Base-by-base conservation (phyloP, 495 filamentous ascomycete species). In the Echria macrotheca region DNA sequence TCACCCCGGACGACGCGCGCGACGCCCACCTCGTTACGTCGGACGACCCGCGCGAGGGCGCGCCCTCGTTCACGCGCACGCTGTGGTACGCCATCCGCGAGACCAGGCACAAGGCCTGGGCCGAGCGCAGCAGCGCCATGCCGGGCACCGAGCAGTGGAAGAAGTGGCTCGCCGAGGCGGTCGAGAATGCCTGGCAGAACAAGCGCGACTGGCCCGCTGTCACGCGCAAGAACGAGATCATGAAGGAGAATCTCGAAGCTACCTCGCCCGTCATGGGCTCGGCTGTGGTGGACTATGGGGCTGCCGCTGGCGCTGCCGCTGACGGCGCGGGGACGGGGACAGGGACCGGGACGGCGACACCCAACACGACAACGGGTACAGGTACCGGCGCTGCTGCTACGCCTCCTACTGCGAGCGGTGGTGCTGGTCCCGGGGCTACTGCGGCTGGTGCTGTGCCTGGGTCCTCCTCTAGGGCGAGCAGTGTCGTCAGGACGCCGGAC, bases 61-160 rank as follows among this genome's bases (percentile, higher is more conserved):
- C 47, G 18, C 61, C 63, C 17, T 72, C 67, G 47, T 80, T 69
- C 49, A 81, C 78, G 4, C 59, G 73, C 10, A 79, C 72, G 10
- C 54, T 82, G 37, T 82, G 79, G 78, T 77, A 70, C 49, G 75
- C 74, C 5, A 76, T 80, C 37, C 68, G 70, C 12, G 71, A 73
- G 52, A 80, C 76, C 0, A 58, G 66, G 57, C 61, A 64, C 15
- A 70, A 64, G 4, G 69, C 69, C 7, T 81, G 77, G 77, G 67
- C 75, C 3, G 58, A 64, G 49, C 60, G 69, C 39, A 67, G 63
- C 10, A 68, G 75, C 9, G 68, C 73, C 2, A 71, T 75, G 8
- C 77, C 79, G 2, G 50, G 54, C 5, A 80, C 78, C 11, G 53
- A 58, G 0, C 59, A 73, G 49, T 81, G 78, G 77, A 58, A 68